These are phyloP conservation scores for Elaeagnus macrophylla DNA, from an alignment of 306 rosid genomes.

Conservation along the genomic window DNA sequence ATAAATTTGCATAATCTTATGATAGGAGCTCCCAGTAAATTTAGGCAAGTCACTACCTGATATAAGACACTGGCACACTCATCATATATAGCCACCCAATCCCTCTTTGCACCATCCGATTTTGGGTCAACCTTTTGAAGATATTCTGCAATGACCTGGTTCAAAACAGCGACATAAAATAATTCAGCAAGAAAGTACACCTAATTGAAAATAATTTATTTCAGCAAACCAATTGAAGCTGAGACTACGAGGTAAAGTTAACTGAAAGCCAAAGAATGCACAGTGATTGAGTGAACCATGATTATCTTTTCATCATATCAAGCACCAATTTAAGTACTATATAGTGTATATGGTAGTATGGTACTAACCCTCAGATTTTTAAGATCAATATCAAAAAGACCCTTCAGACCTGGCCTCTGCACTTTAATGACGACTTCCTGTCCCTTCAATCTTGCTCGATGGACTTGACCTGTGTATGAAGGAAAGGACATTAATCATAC, in stretches of 20 bases:
- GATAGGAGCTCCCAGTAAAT: too few relatives aligned
- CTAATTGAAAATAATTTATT: background rate
- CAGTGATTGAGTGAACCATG: background rate
- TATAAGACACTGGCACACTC: slow-evolving; percentile 94
- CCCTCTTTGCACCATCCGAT: slow-evolving; percentile 99
- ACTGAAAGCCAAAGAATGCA: slow-evolving; percentile 3
- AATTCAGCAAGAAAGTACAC: too few relatives aligned
- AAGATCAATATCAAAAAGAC: slow-evolving; percentile 88
- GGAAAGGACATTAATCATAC: slow-evolving; percentile 7
- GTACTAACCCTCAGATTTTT: slow-evolving; percentile 93
- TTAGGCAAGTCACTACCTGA: slow-evolving; percentile 45
- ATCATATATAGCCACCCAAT: slow-evolving; percentile 98
- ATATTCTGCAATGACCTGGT: slow-evolving; percentile 93
- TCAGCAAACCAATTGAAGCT: slow-evolving; percentile 8
- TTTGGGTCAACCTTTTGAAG: slow-evolving; percentile 96
- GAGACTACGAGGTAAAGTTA: slow-evolving; percentile 5
- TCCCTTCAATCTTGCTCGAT: slow-evolving; percentile 84
- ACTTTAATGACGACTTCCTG: slow-evolving; percentile 85
- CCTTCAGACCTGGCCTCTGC: slow-evolving; percentile 98
- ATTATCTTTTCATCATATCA: slow-evolving; percentile 10
- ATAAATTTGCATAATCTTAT: too few relatives aligned
- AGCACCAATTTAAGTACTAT: slow-evolving; percentile 3
- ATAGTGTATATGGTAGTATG: background rate
- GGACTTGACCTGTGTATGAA: slow-evolving; percentile 85
- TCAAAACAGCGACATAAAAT: background rate